phyloP scores from a whole-genome alignment of 495 filamentous ascomycete genomes.

The Penicillium salamii region DNA sequence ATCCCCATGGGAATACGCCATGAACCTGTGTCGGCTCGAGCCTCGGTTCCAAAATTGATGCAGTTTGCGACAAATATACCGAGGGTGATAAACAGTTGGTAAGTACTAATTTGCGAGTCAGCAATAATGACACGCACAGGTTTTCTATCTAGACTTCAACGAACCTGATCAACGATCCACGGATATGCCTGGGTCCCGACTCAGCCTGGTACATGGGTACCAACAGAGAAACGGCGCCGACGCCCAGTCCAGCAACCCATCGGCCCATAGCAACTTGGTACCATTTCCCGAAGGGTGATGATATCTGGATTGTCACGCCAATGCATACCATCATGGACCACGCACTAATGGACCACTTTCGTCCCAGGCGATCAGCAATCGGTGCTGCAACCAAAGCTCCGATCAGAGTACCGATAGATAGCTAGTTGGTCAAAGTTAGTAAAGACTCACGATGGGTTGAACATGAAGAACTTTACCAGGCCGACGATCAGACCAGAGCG shows the following conservation, averaged over 20 bases:
- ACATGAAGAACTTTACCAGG: conserved; percentile 20
- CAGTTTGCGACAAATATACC: conserved; percentile 78
- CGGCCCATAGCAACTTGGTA: conserved; percentile 51
- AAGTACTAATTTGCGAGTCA: too few relatives aligned
- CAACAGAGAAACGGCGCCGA: conserved; percentile 63
- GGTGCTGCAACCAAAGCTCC: conserved; percentile 60
- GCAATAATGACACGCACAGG: too few relatives aligned
- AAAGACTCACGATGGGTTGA: background rate
- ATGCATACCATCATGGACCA: conserved; percentile 59
- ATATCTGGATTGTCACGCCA: conserved; percentile 64
- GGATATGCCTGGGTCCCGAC: conserved; percentile 59
- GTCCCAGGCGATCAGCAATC: conserved; percentile 49
- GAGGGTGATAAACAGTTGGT: conserved; percentile 84
- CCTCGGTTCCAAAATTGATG: conserved; percentile 74
- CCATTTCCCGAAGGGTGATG: conserved; percentile 49
- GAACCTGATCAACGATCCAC: conserved; percentile 60
- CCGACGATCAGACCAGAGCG: conserved; percentile 49
- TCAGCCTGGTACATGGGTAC: conserved; percentile 74
- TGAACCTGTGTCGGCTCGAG: conserved; percentile 39
- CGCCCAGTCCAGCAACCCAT: conserved; percentile 60
- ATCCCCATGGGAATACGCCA: conserved; percentile 83
- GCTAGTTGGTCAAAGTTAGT: conserved; percentile 10
- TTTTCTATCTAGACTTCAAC: background rate
- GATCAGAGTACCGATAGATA: conserved; percentile 64
- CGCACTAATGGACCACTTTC: conserved; percentile 48